phyloP scores from a whole-genome alignment of 2,329 filamentous ascomycete genomes.

The Trichocomaceae sp. region DNA sequence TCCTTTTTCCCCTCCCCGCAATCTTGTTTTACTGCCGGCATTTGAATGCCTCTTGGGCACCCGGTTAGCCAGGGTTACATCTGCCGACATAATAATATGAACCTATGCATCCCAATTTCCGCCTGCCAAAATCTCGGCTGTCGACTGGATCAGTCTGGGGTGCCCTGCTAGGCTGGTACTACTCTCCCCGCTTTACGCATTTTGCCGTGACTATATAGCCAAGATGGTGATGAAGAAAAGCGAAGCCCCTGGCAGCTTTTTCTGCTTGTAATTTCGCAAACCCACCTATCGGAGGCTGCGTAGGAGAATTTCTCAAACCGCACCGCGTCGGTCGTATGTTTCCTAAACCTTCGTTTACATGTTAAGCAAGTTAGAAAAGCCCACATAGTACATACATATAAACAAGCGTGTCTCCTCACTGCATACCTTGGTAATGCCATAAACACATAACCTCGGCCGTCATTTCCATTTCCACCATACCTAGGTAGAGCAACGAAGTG shows the following conservation, averaged over 20 bases:
- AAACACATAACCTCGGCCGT: too few species aligned
- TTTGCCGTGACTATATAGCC: neutral
- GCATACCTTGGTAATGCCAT: too few species aligned
- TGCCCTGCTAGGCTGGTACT: neutral
- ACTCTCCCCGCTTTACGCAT: neutral
- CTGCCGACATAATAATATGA: slow-evolving; percentile 6
- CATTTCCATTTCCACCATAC: too few species aligned
- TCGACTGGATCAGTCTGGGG: neutral
- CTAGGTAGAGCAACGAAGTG: too few species aligned
- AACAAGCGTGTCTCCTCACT: too few species aligned
- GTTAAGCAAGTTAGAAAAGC: too few species aligned
- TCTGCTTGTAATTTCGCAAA: neutral
- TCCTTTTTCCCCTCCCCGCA: slow-evolving; percentile 4
- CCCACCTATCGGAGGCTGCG: neutral
- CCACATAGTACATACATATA: too few species aligned
- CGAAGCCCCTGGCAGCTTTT: slow-evolving; percentile 2
- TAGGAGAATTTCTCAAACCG: neutral
- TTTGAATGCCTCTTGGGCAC: neutral
- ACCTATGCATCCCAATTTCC: too few species aligned
- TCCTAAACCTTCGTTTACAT: too few species aligned
- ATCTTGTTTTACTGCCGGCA: slow-evolving; percentile 1
- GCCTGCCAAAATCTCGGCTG: too few species aligned
- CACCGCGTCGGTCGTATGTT: neutral
- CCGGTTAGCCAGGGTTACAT: slow-evolving; percentile 6
- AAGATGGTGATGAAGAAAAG: neutral